These are phyloP conservation scores for Craterostigma plantagineum DNA, from an alignment of 257 asterid genomes.

Conservation along the genomic window DNA sequence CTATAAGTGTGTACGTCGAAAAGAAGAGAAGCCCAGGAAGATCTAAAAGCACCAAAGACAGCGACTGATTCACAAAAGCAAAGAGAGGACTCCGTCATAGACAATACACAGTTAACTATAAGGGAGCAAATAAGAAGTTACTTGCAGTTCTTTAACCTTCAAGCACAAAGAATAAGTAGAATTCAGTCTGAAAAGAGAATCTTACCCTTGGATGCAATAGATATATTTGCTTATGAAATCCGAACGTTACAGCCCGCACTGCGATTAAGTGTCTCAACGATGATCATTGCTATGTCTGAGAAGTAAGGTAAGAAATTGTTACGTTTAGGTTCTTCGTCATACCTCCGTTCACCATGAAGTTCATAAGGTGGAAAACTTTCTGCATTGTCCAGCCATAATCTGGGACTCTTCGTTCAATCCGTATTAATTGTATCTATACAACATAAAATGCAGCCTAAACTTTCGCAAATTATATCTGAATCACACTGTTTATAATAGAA, in stretches of 20 bases:
- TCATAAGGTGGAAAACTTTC: slow-evolving; percentile 97
- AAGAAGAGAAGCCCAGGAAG: slow-evolving; percentile 86
- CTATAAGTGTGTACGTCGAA: slow-evolving; percentile 85
- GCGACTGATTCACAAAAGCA: slow-evolving; percentile 32
- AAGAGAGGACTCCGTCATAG: too few relatives aligned
- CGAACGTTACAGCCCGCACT: slow-evolving; percentile 84
- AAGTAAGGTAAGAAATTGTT: too few relatives aligned
- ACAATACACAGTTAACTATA: too few relatives aligned
- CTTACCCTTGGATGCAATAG: slow-evolving; percentile 73
- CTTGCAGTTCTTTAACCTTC: too few relatives aligned
- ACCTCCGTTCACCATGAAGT: slow-evolving; percentile 96
- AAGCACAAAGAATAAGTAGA: not conserved
- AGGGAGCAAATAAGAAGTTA: too few relatives aligned
- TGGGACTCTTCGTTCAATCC: slow-evolving; percentile 83
- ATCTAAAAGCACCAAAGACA: slow-evolving; percentile 48
- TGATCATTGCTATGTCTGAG: not conserved
- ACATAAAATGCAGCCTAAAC: slow-evolving; percentile 5
- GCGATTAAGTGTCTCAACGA: slow-evolving; percentile 16
- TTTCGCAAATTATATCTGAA: not conserved
- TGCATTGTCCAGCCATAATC: slow-evolving; percentile 98
- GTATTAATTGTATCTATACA: slow-evolving; percentile 81
- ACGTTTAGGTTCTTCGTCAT: slow-evolving; percentile 14
- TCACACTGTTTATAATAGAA: too few relatives aligned
- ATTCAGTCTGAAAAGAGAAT: not conserved
- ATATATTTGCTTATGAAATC: slow-evolving; percentile 74